A percentile compares a stretch with the other conserved stretches of the same genome.
These are phyloP conservation scores for Citrullus colocynthis DNA, from an alignment of 306 rosid genomes.

Conservation along the genomic window DNA sequence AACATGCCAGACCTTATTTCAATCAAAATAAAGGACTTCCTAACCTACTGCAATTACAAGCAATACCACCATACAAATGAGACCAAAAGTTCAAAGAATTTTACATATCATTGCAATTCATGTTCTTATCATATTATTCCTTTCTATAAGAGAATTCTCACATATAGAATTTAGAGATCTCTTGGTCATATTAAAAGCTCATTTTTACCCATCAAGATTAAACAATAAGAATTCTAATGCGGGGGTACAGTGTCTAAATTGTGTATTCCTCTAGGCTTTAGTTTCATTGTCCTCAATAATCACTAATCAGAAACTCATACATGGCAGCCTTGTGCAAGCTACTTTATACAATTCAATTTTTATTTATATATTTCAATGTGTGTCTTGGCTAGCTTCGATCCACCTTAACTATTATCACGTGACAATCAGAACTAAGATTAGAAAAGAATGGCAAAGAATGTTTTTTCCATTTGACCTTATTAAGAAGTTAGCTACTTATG, in stretches of 20 bases:
- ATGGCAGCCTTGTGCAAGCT: background rate
- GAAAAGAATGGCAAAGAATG: background rate
- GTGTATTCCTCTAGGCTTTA: background rate
- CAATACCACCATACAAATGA: background rate
- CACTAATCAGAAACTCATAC: background rate
- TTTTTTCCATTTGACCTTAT: background rate
- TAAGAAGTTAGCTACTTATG: background rate
- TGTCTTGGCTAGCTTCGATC: too few relatives aligned
- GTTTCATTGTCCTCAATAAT: background rate
- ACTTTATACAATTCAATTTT: background rate
- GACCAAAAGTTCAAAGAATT: background rate
- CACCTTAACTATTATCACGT: too few relatives aligned
- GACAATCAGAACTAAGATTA: background rate
- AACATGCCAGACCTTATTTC: background rate
- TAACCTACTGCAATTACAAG: background rate
- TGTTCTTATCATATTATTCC: background rate
- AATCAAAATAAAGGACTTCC: background rate
- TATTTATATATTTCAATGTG: too few relatives aligned
- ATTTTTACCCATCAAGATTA: background rate
- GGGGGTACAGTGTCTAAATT: background rate
- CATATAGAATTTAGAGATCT: background rate
- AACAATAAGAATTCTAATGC: background rate
- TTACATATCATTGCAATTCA: background rate
- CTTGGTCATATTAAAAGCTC: background rate
- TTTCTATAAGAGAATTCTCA: background rate